phyloP scores from a whole-genome alignment of 1,284 basidiomycete species.

The Schizophyllum amplum region DNA sequence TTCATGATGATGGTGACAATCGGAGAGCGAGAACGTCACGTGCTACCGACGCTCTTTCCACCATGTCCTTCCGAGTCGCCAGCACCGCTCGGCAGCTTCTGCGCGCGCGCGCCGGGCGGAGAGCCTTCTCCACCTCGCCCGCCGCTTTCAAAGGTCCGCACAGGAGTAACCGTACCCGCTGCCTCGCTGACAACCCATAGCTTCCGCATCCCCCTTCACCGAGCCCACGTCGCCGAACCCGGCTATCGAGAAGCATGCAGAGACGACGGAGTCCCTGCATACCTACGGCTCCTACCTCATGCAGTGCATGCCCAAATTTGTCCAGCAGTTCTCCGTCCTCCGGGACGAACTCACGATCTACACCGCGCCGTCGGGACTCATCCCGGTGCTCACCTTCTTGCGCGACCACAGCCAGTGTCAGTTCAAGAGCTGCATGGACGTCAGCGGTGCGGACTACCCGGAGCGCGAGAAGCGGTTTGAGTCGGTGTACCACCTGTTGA shows the following conservation, averaged over 20 bases:
- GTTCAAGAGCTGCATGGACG: conserved; percentile 90
- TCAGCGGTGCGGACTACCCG: conserved; percentile 94
- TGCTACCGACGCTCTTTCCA: conserved; percentile 3
- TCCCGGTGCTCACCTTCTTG: conserved; percentile 88
- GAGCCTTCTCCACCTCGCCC: conserved; percentile 34
- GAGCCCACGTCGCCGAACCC: conserved; percentile 86
- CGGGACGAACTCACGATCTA: conserved; percentile 96
- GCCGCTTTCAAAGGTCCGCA: conserved; percentile 38
- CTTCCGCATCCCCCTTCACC: conserved; percentile 71
- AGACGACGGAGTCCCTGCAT: conserved; percentile 72
- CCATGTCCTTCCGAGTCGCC: conserved; percentile 48
- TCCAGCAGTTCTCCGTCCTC: conserved; percentile 96
- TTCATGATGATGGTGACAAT: background rate
- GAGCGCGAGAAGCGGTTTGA: conserved; percentile 93
- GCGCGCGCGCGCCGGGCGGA: conserved; percentile 15
- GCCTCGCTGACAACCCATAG: conserved; percentile 24
- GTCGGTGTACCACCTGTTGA: conserved; percentile 94
- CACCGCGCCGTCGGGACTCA: conserved; percentile 73
- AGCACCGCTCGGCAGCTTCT: conserved; percentile 33
- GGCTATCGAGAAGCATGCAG: conserved; percentile 58
- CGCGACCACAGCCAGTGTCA: conserved; percentile 96
- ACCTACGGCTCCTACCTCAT: conserved; percentile 87
- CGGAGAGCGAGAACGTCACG: background rate
- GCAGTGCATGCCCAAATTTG: conserved; percentile 88
- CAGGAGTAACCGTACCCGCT: conserved; percentile 6